Conservation (phyloP, 2,329 filamentous ascomycete genomes). For the Pestalotiopsis sp. region DNA sequence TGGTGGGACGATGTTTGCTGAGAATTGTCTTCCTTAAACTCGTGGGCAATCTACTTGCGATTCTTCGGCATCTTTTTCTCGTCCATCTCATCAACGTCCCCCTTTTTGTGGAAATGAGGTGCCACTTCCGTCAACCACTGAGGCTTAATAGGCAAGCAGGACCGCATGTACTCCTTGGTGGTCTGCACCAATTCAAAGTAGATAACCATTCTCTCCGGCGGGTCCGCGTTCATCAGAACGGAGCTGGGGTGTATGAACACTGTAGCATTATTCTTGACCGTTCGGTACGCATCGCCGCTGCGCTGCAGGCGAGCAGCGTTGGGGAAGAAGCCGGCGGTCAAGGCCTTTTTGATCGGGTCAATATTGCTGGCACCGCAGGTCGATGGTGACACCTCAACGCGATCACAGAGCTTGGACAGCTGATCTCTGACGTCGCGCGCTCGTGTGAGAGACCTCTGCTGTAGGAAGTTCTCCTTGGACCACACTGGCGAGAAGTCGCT, state of each 20-base stretch:
- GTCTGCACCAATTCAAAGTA: slow-evolving; percentile 85
- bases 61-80: slow-evolving; percentile 74
- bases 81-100: slow-evolving; percentile 82
- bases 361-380: slow-evolving; percentile 72
- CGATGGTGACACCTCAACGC: slow-evolving; percentile 80
- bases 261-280: slow-evolving; percentile 85
- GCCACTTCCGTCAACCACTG: slow-evolving; percentile 88
- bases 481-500: slow-evolving; percentile 86
- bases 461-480: slow-evolving; percentile 90
- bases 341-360: slow-evolving; percentile 79
- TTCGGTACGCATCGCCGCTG: slow-evolving; percentile 85
- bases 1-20: too few species aligned
- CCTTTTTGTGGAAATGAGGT: slow-evolving; percentile 92
- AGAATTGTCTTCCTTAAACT: neutral
- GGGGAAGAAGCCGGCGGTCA: slow-evolving; percentile 92
- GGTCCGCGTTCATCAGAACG: slow-evolving; percentile 77
- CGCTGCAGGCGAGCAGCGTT: slow-evolving; percentile 85
- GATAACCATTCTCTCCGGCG: slow-evolving; percentile 78
- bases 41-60: slow-evolving; percentile 7
- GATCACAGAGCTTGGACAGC: slow-evolving; percentile 87
- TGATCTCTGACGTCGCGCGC: slow-evolving; percentile 93
- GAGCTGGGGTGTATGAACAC: slow-evolving; percentile 91
- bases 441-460: slow-evolving; percentile 85
- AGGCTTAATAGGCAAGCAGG: slow-evolving; percentile 80
- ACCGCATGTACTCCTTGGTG: slow-evolving; percentile 91